Evolutionary conservation across 2,329 filamentous ascomycete species (phyloP).

Genomic region (Aureobasidium sp.): DNA sequence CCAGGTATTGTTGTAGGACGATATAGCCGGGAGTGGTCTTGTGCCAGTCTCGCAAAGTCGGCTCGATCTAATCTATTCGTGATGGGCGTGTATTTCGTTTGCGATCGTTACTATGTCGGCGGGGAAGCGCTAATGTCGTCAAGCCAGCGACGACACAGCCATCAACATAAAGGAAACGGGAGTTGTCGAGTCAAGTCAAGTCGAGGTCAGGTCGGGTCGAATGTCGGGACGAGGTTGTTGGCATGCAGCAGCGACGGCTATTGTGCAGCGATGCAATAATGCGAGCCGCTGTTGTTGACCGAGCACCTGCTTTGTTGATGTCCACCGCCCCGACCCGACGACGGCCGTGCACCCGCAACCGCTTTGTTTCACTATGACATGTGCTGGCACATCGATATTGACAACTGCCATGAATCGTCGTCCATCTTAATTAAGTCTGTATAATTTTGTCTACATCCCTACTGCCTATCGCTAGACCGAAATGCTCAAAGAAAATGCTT

Average conservation of each 20-base stretch:
- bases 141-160: slow-evolving; percentile 9
- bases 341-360: slow-evolving; percentile 3
- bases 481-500: neutral
- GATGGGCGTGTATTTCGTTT: slow-evolving; percentile 3
- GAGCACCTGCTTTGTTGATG: slow-evolving; percentile 4
- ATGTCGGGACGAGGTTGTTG: neutral
- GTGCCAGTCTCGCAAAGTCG: neutral
- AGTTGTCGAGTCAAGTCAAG: neutral
- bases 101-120: neutral
- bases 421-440: neutral
- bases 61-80: neutral
- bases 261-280: slow-evolving; percentile 4
- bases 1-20: neutral
- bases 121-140: slow-evolving; percentile 3
- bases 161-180: neutral
- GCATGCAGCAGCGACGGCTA: neutral
- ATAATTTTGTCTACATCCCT: neutral
- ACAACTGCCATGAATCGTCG: neutral
- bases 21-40: neutral
- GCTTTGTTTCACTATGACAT: neutral
- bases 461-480: neutral
- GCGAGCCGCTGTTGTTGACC: slow-evolving; percentile 6
- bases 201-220: neutral
- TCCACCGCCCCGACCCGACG: slow-evolving; percentile 1
- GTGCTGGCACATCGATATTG: neutral